Percentiles rank a stretch among this genome's conserved stretches.
phyloP scores from a whole-genome alignment of 495 filamentous ascomycete species.

The Cudoniella acicularis region DNA sequence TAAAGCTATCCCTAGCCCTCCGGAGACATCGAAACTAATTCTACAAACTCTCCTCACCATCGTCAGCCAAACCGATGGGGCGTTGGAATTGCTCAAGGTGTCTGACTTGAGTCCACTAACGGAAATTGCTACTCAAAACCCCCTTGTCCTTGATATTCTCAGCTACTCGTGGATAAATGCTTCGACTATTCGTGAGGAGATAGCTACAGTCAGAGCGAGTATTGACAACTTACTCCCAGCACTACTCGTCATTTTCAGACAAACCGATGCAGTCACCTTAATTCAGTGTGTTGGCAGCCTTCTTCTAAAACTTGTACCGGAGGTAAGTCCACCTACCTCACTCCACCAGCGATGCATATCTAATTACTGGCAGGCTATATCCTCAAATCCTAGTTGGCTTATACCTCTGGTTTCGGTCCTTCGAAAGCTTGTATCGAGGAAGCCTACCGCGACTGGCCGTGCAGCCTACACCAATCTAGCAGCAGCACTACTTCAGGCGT shows the following conservation, averaged over 20 bases:
- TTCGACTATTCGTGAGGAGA: background rate
- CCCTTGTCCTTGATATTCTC: conserved; percentile 48
- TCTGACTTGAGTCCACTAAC: conserved; percentile 46
- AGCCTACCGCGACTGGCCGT: conserved; percentile 43
- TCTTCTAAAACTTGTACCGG: conserved; percentile 36
- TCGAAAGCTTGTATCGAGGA: conserved; percentile 38
- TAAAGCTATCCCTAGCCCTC: conserved; percentile 38
- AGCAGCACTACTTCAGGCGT: conserved; percentile 48
- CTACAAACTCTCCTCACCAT: conserved; percentile 52
- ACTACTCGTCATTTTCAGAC: conserved; percentile 45
- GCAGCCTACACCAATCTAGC: conserved; percentile 46
- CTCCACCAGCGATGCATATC: conserved; percentile 23
- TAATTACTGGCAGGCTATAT: conserved; percentile 26
- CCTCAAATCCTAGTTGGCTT: conserved; percentile 39
- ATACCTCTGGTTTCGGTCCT: conserved; percentile 35
- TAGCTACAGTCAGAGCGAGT: conserved; percentile 21
- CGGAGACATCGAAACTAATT: conserved; percentile 45
- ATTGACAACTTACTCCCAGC: conserved; percentile 41
- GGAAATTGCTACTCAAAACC: conserved; percentile 48
- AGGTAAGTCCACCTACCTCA: conserved; percentile 31
- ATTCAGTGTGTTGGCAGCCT: conserved; percentile 42
- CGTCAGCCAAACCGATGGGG: conserved; percentile 41
- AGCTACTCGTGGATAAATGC: conserved; percentile 47
- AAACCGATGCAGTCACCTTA: conserved; percentile 47
- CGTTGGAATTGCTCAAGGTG: conserved; percentile 39